Evolutionary conservation across 495 filamentous ascomycete species (phyloP).

Genomic region (Oidiodendron maius): DNA sequence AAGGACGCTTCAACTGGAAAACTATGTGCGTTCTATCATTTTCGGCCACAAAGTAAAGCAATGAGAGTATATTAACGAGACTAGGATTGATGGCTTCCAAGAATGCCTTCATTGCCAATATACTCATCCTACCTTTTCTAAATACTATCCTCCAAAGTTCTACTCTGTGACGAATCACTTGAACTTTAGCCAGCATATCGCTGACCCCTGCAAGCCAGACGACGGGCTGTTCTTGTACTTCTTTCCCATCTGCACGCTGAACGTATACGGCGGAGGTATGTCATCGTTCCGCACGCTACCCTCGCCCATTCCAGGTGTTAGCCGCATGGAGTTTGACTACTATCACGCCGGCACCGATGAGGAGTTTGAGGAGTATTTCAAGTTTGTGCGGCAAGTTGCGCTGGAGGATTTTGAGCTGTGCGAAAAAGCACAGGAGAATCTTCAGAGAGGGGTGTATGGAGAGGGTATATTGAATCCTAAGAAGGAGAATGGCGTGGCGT

Average conservation of each 20-base stretch:
- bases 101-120: conserved; percentile 61
- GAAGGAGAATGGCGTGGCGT: conserved; percentile 52
- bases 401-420: conserved; percentile 57
- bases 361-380: conserved; percentile 52
- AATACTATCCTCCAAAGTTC: conserved; percentile 53
- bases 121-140: conserved; percentile 54
- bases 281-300: conserved; percentile 54
- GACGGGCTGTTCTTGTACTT: conserved; percentile 48
- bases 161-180: conserved; percentile 50
- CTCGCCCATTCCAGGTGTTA: conserved; percentile 43
- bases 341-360: conserved; percentile 48
- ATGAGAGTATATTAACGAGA: background rate
- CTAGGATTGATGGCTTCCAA: conserved; percentile 55
- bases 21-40: conserved; percentile 39
- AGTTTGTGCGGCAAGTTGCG: conserved; percentile 55
- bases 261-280: conserved; percentile 58
- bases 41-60: background rate
- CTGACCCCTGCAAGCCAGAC: conserved; percentile 42
- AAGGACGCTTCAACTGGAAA: conserved; percentile 59
- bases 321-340: conserved; percentile 60
- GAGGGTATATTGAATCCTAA: conserved; percentile 54
- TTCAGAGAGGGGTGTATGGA: conserved; percentile 48
- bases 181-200: conserved; percentile 54
- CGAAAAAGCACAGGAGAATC: conserved; percentile 51
- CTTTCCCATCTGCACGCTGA: conserved; percentile 56